Evolutionary conservation across 106 monocot genomes (phyloP).

Genomic region (Agapanthus africanus): DNA sequence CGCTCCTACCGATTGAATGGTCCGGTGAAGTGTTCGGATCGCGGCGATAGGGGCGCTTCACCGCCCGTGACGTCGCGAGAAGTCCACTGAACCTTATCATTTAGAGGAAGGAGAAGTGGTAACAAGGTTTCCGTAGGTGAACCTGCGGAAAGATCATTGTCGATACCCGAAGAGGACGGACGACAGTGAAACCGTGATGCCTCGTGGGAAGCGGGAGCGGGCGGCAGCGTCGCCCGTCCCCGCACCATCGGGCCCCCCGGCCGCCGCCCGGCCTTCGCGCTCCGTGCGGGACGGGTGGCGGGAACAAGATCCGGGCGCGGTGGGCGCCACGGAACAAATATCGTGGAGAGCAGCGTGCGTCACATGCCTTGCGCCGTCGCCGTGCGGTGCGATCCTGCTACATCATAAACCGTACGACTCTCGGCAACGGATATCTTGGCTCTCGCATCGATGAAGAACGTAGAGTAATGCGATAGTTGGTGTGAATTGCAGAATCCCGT

Average conservation of each 20-base stretch:
- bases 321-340: constrained; percentile 6
- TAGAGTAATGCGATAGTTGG: constrained; percentile 27
- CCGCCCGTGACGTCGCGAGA: constrained; percentile 9
- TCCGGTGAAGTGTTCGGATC: constrained; percentile 14
- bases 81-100: constrained; percentile 21
- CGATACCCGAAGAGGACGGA: background rate
- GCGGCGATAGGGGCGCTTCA: constrained; percentile 1
- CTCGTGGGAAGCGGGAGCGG: no score
- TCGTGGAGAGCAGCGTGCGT: no score
- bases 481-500: constrained; percentile 29
- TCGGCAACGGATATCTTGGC: no score
- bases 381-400: no score
- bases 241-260: no score
- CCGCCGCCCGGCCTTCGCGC: no score
- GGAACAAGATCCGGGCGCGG: background rate
- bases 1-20: constrained; percentile 26
- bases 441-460: no score
- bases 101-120: constrained; percentile 24
- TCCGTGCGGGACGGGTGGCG: background rate
- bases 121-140: constrained; percentile 21
- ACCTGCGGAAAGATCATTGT: constrained; percentile 22
- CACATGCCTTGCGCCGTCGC: no score
- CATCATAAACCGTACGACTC: no score
- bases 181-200: background rate
- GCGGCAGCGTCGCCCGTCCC: no score